Evolutionary conservation across 179 eudicot genomes (phyloP), one percentile per base, ranked within the genome.

Genomic region (Beta corolliflora): DNA sequence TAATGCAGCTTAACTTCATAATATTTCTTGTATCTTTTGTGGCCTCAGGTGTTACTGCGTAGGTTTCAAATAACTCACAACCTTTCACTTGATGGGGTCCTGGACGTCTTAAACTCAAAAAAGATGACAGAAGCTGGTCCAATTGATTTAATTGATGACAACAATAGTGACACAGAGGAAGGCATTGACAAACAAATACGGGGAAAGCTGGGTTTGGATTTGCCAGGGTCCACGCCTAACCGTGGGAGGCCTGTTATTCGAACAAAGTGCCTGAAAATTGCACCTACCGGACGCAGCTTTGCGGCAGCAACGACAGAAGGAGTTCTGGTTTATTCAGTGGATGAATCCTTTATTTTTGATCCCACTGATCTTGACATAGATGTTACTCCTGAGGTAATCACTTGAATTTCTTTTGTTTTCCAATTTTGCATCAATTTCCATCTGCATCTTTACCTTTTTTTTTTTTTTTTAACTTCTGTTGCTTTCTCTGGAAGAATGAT

Each of bases 61-160:
- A 90, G 94, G 88, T 94, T 96, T 83, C 97, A 94, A 79, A 90
- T 94, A 81, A 96, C 98, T 82, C 98, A 83, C 75, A 96, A 96
- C 84, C 92, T 92, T 55, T 94, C 99, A 19, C 86, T 96, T 78
- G 99, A 96, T 84, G 99, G 99, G 80, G 98, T 96, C 76, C 92
- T 94, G 64, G 98, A 96, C 79, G 82, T 92, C 64, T 85, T 96
- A 78, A 94, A 96, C 83, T 96, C 99, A 15, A 96, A 94, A 83
- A 94, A 94, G 60, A 96, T 96, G 98, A 96, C 98, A 53, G 97
- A 94, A 74, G 93, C 97, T 77, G 99, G 99, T 85, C 97, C 99
- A 14, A 64, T 96, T 81, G 89, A 94, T 83, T 88, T 96, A 81
- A 92, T 96, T 78, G 97, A 94, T 81, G 98, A 94, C 86, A 75